Evolutionary conservation across 2,329 filamentous ascomycete genomes (phyloP), one percentile per base, ranked within the genome.

Genomic region (Verticillium alfalfae): DNA sequence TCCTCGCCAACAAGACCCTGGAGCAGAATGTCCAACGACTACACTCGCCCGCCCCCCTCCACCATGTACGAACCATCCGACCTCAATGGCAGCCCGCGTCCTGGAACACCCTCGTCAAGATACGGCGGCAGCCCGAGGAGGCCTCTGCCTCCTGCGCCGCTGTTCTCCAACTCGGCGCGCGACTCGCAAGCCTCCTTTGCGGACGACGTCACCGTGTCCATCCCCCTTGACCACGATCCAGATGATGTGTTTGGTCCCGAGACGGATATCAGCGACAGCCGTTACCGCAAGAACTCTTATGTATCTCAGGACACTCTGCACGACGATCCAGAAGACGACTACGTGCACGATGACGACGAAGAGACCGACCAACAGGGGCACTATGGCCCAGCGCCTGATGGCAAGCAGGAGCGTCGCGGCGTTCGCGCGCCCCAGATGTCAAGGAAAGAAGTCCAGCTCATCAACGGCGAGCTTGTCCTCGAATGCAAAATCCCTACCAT

Each of bases 401-500:
- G 92, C 9, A 90, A 91, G 61, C 95, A 99, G 72, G 88, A 92
- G 71, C 87, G 95, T 61, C 86, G 95, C 70, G 95, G 95, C 61
- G 92, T 94, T 34, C 87, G 94, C 66, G 85, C 90, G 36, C 92
- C 92, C 3, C 92, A 97, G 70, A 94, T 94, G 86, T 87, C 90
- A 12, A 95, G 89, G 76, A 97, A 96, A 72, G 94, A 98, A 75
- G 95, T 99, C 60, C 89, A 92, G 70, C 85, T 99, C 55, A 96
- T 98, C 83, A 98, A 99, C 72, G 95, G 95, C 71, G 94, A 99
- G 77, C 88, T 99, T 60, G 94, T 99, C 62, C 83, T 99, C 56
- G 95, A 99, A 79, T 98, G 95, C 83, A 99, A 99, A 78, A 99
- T 99, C 67, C 95, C 96, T 0, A 99, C 95, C 0, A 99, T 98